These are phyloP conservation scores for Carex littledalei DNA, from an alignment of 176 grass and related monocot genomes.

Conservation along the genomic window DNA sequence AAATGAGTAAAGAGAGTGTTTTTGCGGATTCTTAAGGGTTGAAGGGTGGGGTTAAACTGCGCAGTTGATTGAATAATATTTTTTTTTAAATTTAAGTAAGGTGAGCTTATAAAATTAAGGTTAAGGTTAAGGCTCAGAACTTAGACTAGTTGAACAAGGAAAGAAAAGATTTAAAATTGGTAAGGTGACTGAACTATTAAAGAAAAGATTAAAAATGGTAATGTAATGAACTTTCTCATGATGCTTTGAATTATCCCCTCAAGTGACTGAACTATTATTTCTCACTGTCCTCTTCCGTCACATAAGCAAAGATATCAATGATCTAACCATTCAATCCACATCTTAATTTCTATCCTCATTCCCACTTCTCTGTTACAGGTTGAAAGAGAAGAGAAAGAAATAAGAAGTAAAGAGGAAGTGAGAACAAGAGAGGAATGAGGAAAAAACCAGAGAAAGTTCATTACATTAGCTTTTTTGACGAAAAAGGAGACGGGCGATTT, in stretches of 20 bases:
- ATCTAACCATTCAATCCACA: neutral
- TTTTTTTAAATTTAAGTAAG: neutral
- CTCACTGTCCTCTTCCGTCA: neutral
- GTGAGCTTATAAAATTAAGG: neutral
- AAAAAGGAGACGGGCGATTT: neutral
- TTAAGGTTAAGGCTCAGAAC: neutral
- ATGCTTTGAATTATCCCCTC: neutral
- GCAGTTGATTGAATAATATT: neutral
- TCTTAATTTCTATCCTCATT: neutral
- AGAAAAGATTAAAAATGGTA: no score
- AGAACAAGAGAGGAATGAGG: neutral
- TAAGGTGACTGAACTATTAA: neutral
- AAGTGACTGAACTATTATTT: neutral
- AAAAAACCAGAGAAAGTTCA: neutral
- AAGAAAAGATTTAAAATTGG: neutral
- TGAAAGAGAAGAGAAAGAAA: slow-evolving; percentile 6
- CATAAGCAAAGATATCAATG: neutral
- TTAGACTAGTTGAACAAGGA: neutral
- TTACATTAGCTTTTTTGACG: neutral
- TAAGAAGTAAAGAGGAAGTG: neutral
- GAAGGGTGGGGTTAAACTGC: neutral
- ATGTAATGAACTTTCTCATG: no score
- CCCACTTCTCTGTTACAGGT: neutral
- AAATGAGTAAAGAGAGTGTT: slow-evolving; percentile 4
- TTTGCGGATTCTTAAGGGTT: neutral